Base-by-base conservation (phyloP, 2,329 filamentous ascomycete species). In the Fusarium sp. region DNA sequence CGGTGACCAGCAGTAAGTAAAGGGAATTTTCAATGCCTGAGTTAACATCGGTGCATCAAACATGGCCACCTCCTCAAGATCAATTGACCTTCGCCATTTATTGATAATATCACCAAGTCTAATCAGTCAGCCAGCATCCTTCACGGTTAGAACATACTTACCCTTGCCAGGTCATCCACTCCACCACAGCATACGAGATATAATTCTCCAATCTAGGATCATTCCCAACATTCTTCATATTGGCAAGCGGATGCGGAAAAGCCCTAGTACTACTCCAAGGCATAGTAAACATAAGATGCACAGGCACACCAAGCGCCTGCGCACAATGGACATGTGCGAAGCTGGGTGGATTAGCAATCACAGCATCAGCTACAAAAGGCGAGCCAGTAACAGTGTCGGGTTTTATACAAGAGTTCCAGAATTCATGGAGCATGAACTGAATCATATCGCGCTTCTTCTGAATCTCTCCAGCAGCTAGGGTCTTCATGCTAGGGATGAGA, bases 151-250 rank as follows among this genome's bases (percentile, higher is more conserved):
- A 2, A 6, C 13, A 3, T 4, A 34, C 57, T 59, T 62, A 74
- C 72, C 91, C 91, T 78, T 93, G 91, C 91, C 91, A 93, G 12
- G 91, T 91, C 80, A 93, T 83, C 84, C 92, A 89, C 61, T 93
- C 91, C 2, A 93, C 89, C 40, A 93, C 81, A 1, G 86, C 85
- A 71, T 93, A 93, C 0, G 89, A 91, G 11, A 92, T 84, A 69
- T 89, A 92, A 5, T 69, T 93, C 92, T 2, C 89, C 4, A 20
- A 20, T 4, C 20, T 20, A 20, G 20, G 20, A 20, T 20, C 20
- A 4, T 20, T 20, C 20, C 20, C 20, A 20, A 20, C 20, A 20
- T 20, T 20, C 20, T 20, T 20, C 20, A 20, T 86, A 63, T 92
- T 92, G 0, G 91, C 90, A 5, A 93, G 81, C 0, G 91, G 91